Percentiles rank a stretch among this genome's conserved stretches.
Conservation (phyloP, 2,329 filamentous ascomycete species). For the Alternaria triticina region DNA sequence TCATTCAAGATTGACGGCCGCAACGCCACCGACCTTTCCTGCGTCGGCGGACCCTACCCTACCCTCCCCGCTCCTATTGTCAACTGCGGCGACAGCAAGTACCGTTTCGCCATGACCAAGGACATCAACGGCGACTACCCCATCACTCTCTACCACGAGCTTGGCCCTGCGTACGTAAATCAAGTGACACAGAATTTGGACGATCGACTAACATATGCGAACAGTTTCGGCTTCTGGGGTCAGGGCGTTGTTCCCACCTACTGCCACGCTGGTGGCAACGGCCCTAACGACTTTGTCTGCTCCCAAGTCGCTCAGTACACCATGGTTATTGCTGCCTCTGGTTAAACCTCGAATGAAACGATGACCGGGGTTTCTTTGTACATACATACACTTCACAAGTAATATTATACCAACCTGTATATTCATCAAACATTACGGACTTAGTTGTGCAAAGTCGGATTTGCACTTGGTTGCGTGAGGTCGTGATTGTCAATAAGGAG, state of each 20-base stretch:
- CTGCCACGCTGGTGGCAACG: constrained; percentile 30
- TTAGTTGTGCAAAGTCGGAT: not conserved
- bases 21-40: constrained; percentile 18
- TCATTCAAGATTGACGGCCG: constrained; percentile 30
- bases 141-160: constrained; percentile 26
- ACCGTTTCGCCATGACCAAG: constrained; percentile 21
- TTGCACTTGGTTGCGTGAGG: not conserved
- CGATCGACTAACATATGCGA: not conserved
- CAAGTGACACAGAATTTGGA: not conserved
- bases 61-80: constrained; percentile 19
- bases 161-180: not conserved
- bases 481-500: not conserved
- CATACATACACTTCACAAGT: not conserved
- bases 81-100: constrained; percentile 23
- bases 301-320: constrained; percentile 15
- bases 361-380: not conserved
- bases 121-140: constrained; percentile 7
- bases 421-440: not conserved
- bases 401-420: not conserved
- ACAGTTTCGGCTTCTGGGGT: constrained; percentile 4
- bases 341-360: not conserved
- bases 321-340: constrained; percentile 15
- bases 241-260: constrained; percentile 19
- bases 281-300: constrained; percentile 26
- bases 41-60: constrained; percentile 14